A percentile compares a stretch with the other conserved stretches of the same genome.
Evolutionary conservation across 208 protist genomes (phyloP).

Genomic region (Leishmania arabica): DNA sequence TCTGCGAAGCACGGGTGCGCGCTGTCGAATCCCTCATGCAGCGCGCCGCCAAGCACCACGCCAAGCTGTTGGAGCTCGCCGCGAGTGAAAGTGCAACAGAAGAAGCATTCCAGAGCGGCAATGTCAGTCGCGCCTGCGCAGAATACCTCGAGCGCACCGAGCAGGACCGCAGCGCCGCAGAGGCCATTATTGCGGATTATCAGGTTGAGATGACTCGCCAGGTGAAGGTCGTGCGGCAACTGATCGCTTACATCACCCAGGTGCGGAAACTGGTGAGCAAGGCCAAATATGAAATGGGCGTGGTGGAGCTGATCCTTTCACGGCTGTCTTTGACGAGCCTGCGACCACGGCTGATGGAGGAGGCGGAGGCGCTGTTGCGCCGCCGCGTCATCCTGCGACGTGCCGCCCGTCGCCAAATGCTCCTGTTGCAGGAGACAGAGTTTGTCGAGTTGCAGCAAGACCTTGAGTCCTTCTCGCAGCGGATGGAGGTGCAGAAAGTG

Average conservation of each 20-base stretch:
- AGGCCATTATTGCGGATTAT: conserved; percentile 13
- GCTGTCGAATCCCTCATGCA: conserved; percentile 7
- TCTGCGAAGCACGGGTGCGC: conserved; percentile 17
- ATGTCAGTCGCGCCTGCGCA: background rate
- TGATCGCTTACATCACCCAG: conserved; percentile 31
- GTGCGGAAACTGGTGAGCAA: conserved; percentile 24
- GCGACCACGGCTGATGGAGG: conserved; percentile 21
- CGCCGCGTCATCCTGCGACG: conserved; percentile 30
- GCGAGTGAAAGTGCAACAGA: conserved; percentile 4
- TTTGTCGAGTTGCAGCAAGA: conserved; percentile 25
- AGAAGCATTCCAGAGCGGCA: conserved; percentile 1
- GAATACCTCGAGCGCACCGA: conserved; percentile 19
- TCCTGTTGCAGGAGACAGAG: conserved; percentile 30
- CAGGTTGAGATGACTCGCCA: conserved; percentile 34
- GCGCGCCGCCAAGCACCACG: conserved; percentile 19
- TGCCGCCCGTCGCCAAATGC: conserved; percentile 23
- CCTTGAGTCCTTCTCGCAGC: conserved; percentile 18
- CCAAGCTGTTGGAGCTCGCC: conserved; percentile 14
- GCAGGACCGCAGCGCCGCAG: conserved; percentile 15
- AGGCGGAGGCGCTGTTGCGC: conserved; percentile 23
- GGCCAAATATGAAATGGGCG: conserved; percentile 18
- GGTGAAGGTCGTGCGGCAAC: conserved; percentile 23
- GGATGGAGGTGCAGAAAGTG: conserved; percentile 21
- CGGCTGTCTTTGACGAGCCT: conserved; percentile 15
- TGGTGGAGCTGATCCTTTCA: conserved; percentile 22